Evolutionary conservation across 176 grass and related monocot species (phyloP), one percentile per base, ranked within the genome.

Genomic region (Musa schizocarpa): DNA sequence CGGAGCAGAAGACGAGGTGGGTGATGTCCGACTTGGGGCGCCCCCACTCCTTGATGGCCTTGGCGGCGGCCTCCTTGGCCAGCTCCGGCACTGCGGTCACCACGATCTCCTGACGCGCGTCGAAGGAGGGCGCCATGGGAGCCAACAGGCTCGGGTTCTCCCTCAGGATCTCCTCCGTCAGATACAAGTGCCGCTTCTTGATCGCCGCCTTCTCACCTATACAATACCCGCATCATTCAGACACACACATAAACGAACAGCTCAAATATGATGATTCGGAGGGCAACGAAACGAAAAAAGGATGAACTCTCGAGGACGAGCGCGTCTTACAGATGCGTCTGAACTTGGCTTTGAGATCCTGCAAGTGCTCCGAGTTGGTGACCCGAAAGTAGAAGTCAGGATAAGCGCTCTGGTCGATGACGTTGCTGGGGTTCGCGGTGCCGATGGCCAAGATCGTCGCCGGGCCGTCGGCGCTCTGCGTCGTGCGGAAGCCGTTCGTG

Each of bases 1-100:
- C 69, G 69, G 69, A 51, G 69, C 69, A 71, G 69, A 71, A 71
- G 34, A 71, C 69, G 48, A 71, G 50, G 69, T 71, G 69, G 17
- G 34, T 71, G 69, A 71, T 71, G 69, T 50, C 69, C 9, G 69
- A 51, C 49, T 71, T 71, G 69, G 69, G 69, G 17, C 69, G 69
- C 13, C 69, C 69, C 69, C 69, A 71, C 69, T 71, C 69, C 49
- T 71, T 71, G 43, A 71, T 51, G 17, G 69, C 69, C 34, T 71
- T 71, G 24, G 25, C 50, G 0, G 69, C 69, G 48, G 69, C 27
- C 43, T 70, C 69, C 9, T 51, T 51, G 12, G 69, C 69, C 17
- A 71, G 69, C 69, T 50, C 10, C 69, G 34, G 69, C 43, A 71
- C 48, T 13, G 69, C 69, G 11, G 50, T 43, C 29, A 71, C 48